phyloP scores from a whole-genome alignment of 768 basidiomycete species.

The Termitomyces sp. region DNA sequence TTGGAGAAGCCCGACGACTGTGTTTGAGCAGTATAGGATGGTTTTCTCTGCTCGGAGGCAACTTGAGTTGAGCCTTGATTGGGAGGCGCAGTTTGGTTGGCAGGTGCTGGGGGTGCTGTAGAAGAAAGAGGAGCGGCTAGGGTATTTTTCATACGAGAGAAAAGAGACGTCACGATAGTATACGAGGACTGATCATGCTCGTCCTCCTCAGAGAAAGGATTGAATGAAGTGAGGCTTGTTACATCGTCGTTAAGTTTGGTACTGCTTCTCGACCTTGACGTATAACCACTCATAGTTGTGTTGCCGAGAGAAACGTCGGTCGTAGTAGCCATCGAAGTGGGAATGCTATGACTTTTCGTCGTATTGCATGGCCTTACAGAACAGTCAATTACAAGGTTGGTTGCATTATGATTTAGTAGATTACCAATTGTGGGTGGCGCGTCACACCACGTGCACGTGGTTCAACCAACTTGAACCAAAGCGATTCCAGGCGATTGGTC shows the following conservation, averaged over 20 bases:
- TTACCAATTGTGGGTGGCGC: not conserved
- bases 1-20: constrained; percentile 46
- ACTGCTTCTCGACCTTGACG: constrained; percentile 61
- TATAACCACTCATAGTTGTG: constrained; percentile 35
- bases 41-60: constrained; percentile 54
- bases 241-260: constrained; percentile 60
- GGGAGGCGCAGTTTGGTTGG: constrained; percentile 27
- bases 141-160: constrained; percentile 80
- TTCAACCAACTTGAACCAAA: no score
- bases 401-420: not conserved
- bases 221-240: constrained; percentile 78
- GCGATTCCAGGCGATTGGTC: no score
- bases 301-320: constrained; percentile 17
- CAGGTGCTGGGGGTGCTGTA: constrained; percentile 37
- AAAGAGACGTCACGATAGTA: constrained; percentile 74
- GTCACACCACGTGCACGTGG: constrained; percentile 1
- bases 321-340: not conserved
- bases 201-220: constrained; percentile 91
- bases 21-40: constrained; percentile 45
- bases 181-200: constrained; percentile 88
- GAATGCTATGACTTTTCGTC: not conserved
- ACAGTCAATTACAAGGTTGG: not conserved
- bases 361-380: not conserved
- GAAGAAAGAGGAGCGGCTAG: constrained; percentile 65
- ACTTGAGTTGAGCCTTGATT: constrained; percentile 17